Evolutionary conservation across 2,329 filamentous ascomycete species (phyloP), one percentile per base, ranked within the genome.

Genomic region (Xenosphaeropsis pyriputrescens): DNA sequence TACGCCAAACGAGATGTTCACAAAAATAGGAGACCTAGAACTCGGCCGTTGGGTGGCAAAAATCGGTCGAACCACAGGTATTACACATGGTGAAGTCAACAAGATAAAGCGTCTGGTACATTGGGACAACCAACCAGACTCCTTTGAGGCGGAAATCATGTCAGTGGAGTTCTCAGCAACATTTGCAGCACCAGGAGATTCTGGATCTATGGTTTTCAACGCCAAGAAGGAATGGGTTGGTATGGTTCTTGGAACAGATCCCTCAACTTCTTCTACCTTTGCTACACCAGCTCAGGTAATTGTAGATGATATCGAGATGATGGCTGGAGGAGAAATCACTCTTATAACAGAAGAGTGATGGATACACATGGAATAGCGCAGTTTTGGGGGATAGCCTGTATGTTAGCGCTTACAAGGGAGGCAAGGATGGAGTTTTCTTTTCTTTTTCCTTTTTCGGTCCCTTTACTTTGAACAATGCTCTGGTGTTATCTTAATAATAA

Each of bases 191-290:
- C n/a, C 8, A 19, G 15, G 26, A 6, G 35, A 37, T 32, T 26
- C 26, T 6, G 35, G 35, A n/a, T 32, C 22, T n/a, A 37, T 37
- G 35, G 26, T 37, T 2, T 29, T 37, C 11, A 32, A 37, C 8
- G 5, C 5, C 7, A 18, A 13, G 2, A 37, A 37, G 35, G 35
- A 37, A 13, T 32, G 22, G 29, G 35, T 37, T 32, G 35, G 35
- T 4, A 37, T 37, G 18, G 9, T 37, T 7, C 8, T 37, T 4
- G 35, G 22, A 17, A 14, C 9, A 14, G 35, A 37, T 12, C 30
- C n/a, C 5, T 5, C 15, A 18, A 15, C 13, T 6, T 8, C 5
- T 2, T 14, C 4, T 18, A 17, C 15, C 18, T 34, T 34, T 12
- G 30, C 32, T 13, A 38, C 29, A n/a, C 16, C 36, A 1, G 30